Evolutionary conservation across 2,329 filamentous ascomycete genomes (phyloP).

Genomic region (Aspergillus alliaceus): DNA sequence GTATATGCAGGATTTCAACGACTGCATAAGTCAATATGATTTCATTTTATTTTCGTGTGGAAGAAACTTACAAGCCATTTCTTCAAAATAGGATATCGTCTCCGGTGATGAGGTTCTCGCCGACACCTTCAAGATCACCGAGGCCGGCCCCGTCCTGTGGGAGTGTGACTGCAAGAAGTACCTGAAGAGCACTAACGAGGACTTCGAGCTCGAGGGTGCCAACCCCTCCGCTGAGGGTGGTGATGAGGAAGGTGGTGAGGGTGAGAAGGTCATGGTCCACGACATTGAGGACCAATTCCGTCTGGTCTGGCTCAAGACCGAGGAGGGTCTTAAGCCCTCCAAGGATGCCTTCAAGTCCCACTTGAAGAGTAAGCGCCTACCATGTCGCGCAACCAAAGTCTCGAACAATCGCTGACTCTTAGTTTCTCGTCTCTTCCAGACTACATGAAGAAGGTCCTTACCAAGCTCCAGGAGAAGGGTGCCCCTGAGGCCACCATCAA

Average conservation of each 20-base stretch:
- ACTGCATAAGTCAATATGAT: too few relatives aligned
- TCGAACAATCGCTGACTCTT: slow-evolving; percentile 1
- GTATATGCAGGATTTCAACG: too few relatives aligned
- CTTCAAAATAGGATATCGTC: slow-evolving; percentile 73
- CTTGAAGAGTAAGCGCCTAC: slow-evolving; percentile 70
- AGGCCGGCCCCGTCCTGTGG: slow-evolving; percentile 76
- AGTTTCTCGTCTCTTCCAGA: slow-evolving; percentile 50
- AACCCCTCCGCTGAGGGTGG: slow-evolving; percentile 95
- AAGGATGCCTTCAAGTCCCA: slow-evolving; percentile 83
- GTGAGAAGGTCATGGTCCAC: slow-evolving; percentile 69
- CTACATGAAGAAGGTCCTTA: slow-evolving; percentile 91
- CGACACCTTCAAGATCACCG: slow-evolving; percentile 84
- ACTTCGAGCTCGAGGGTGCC: slow-evolving; percentile 70
- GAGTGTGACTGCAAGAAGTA: slow-evolving; percentile 94
- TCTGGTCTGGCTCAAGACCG: slow-evolving; percentile 60
- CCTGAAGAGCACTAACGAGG: slow-evolving; percentile 66
- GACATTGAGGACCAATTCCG: slow-evolving; percentile 94
- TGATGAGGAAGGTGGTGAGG: slow-evolving; percentile 71
- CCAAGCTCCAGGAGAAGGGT: slow-evolving; percentile 62
- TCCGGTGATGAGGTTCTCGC: slow-evolving; percentile 95
- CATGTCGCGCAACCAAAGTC: slow-evolving; percentile 12
- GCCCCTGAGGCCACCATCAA: slow-evolving; percentile 67
- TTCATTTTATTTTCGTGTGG: too few relatives aligned
- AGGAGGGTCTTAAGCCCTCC: slow-evolving; percentile 52
- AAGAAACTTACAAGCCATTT: slow-evolving; percentile 11